A percentile compares a stretch with the other conserved stretches of the same genome.
Conservation (phyloP, 345 rosid species). For the Eutrema yunnanense region DNA sequence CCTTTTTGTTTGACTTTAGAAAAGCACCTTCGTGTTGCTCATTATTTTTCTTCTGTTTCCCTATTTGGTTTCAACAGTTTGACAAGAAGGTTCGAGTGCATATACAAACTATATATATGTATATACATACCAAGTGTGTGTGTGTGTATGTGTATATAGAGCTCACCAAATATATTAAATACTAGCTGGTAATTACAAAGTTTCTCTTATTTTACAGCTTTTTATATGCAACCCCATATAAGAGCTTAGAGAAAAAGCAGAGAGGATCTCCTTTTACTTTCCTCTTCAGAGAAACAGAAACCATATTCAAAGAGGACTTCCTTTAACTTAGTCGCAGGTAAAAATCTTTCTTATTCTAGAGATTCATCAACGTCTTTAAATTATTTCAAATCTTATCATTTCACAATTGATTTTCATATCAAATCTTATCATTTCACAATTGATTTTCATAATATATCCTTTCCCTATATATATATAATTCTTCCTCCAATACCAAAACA, state of each 20-base stretch:
- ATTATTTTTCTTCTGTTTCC: neutral
- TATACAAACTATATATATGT: neutral
- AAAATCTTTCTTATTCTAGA: slow-evolving; percentile 6
- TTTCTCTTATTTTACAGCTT: slow-evolving; percentile 23
- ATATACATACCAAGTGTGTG: neutral
- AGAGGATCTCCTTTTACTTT: slow-evolving; percentile 16
- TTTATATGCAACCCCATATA: slow-evolving; percentile 17
- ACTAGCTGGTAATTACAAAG: slow-evolving; percentile 2
- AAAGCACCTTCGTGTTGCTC: slow-evolving; percentile 19
- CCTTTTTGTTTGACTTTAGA: slow-evolving; percentile 30
- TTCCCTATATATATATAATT: neutral
- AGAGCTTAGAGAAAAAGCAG: slow-evolving; percentile 21
- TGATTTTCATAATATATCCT: slow-evolving; percentile 1
- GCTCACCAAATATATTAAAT: slow-evolving; percentile 13
- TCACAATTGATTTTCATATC: neutral
- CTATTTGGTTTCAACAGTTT: slow-evolving; percentile 22
- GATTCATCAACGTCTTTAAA: slow-evolving; percentile 1
- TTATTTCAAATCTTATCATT: neutral
- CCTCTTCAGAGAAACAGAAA: slow-evolving; percentile 17
- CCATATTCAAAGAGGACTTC: slow-evolving; percentile 2
- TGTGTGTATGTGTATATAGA: neutral
- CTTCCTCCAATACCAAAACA: neutral
- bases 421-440: neutral
- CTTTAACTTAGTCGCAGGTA: slow-evolving; percentile 12
- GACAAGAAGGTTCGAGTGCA: slow-evolving; percentile 25